These are phyloP conservation scores for Wickerhamomyces hampshirensis DNA, from an alignment of 805 yeast species.

Conservation along the genomic window DNA sequence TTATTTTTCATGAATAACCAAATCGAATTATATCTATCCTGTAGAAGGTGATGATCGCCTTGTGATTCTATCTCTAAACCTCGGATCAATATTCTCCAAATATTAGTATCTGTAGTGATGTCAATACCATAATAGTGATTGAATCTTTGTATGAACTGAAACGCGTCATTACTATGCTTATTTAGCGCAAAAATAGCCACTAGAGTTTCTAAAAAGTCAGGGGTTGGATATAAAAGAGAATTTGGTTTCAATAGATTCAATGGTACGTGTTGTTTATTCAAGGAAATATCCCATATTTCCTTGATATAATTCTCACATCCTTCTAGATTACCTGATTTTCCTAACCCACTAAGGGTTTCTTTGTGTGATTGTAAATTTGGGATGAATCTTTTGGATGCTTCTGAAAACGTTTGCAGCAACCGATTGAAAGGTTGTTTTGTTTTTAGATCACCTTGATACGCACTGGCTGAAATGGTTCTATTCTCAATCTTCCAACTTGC, in stretches of 20 bases:
- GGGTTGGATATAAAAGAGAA: slow-evolving; percentile 18
- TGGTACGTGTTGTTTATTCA: slow-evolving; percentile 5
- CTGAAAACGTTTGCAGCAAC: slow-evolving; percentile 6
- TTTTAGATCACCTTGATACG: slow-evolving; percentile 9
- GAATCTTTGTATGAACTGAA: slow-evolving; percentile 13
- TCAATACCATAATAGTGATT: slow-evolving; percentile 11
- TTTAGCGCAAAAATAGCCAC: slow-evolving; percentile 17
- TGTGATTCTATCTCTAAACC: slow-evolving; percentile 6
- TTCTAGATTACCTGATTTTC: slow-evolving; percentile 11
- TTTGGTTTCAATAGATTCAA: slow-evolving; percentile 3
- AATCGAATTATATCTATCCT: slow-evolving; percentile 7
- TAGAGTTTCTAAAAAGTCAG: slow-evolving; percentile 12
- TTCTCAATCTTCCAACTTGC: slow-evolving; percentile 9
- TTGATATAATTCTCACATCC: slow-evolving; percentile 18
- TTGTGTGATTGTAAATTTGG: slow-evolving; percentile 19
- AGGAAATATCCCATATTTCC: slow-evolving; percentile 20
- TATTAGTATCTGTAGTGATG: not conserved
- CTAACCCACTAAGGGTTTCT: slow-evolving; percentile 20
- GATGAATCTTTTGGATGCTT: slow-evolving; percentile 3
- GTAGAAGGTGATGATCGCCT: slow-evolving; percentile 2
- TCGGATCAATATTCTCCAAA: slow-evolving; percentile 17
- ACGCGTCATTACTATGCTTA: slow-evolving; percentile 6
- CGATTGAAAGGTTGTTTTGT: slow-evolving; percentile 6
- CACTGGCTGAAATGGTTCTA: slow-evolving; percentile 4
- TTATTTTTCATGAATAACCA: slow-evolving; percentile 16